phyloP scores from a whole-genome alignment of 352 stramenopile genomes.

The Peronospora destructor region DNA sequence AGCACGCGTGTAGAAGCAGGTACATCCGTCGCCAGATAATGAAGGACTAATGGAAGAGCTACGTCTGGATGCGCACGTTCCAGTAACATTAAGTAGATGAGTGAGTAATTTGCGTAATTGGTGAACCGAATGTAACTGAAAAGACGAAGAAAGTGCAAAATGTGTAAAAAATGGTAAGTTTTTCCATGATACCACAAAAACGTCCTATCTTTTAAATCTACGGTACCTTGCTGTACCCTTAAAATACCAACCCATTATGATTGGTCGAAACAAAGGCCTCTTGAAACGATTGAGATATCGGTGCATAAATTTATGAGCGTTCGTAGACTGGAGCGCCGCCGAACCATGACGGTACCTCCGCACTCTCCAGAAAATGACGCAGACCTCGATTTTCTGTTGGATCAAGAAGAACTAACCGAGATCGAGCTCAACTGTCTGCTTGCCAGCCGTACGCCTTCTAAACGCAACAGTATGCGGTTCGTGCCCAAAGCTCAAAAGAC shows the following conservation, averaged over 20 bases:
- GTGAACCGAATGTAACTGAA: too few relatives aligned
- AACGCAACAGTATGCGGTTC: slow-evolving; percentile 12
- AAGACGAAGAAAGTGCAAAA: too few relatives aligned
- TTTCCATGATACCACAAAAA: too few relatives aligned
- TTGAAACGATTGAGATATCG: not conserved
- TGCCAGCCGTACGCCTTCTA: slow-evolving; percentile 7
- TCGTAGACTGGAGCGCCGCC: slow-evolving; percentile 28
- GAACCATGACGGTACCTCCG: slow-evolving; percentile 8
- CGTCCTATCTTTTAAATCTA: too few relatives aligned
- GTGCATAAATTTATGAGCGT: not conserved
- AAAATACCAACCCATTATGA: too few relatives aligned
- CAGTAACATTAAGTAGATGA: slow-evolving; percentile 4
- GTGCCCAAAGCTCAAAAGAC: slow-evolving; percentile 23
- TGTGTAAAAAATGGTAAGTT: too few relatives aligned
- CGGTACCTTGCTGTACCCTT: too few relatives aligned
- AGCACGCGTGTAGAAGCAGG: slow-evolving; percentile 44
- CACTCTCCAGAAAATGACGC: slow-evolving; percentile 13
- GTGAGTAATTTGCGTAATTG: too few relatives aligned
- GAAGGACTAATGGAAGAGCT: slow-evolving; percentile 36
- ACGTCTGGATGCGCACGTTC: slow-evolving; percentile 44
- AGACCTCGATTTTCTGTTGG: slow-evolving; percentile 21
- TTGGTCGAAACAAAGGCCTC: too few relatives aligned
- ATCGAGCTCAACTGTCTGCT: slow-evolving; percentile 18
- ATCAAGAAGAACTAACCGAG: slow-evolving; percentile 16
- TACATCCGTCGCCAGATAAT: slow-evolving; percentile 37